Evolutionary conservation across 2,329 filamentous ascomycete species (phyloP).

Genomic region (Bipolaris bicolor): DNA sequence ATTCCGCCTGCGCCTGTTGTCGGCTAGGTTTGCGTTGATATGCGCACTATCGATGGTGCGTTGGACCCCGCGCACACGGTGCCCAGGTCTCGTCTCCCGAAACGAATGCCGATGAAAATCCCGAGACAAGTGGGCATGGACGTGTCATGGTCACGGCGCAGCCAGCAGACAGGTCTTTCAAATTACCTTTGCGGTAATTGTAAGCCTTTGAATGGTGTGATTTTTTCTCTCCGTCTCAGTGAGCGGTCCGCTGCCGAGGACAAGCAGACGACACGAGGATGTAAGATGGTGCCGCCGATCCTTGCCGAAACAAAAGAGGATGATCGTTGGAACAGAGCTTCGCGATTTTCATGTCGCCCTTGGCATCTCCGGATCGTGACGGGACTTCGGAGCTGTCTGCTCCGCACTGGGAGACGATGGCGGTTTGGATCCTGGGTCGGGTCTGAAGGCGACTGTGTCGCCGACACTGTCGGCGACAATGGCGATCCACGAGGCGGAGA

Average conservation of each 20-base stretch:
- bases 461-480: not conserved
- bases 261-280: slow-evolving; percentile 6
- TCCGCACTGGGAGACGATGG: not conserved
- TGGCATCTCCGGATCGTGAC: slow-evolving; percentile 25
- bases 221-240: slow-evolving; percentile 3
- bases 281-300: slow-evolving; percentile 25
- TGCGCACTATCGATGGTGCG: slow-evolving; percentile 29
- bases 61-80: slow-evolving; percentile 21
- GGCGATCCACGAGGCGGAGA: not conserved
- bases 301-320: slow-evolving; percentile 18
- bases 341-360: slow-evolving; percentile 26
- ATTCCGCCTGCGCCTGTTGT: slow-evolving; percentile 9
- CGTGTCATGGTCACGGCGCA: slow-evolving; percentile 15
- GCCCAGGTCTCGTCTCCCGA: slow-evolving; percentile 10
- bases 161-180: slow-evolving; percentile 4
- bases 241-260: slow-evolving; percentile 1
- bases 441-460: not conserved
- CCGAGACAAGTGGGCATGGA: slow-evolving; percentile 6
- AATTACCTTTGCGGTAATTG: slow-evolving; percentile 4
- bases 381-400: slow-evolving; percentile 1
- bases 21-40: slow-evolving; percentile 21
- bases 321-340: slow-evolving; percentile 13
- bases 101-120: slow-evolving; percentile 14
- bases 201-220: not conserved
- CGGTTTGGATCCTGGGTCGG: not conserved